Evolutionary conservation across 495 filamentous ascomycete genomes (phyloP).

Genomic region (Glonium stellatum): DNA sequence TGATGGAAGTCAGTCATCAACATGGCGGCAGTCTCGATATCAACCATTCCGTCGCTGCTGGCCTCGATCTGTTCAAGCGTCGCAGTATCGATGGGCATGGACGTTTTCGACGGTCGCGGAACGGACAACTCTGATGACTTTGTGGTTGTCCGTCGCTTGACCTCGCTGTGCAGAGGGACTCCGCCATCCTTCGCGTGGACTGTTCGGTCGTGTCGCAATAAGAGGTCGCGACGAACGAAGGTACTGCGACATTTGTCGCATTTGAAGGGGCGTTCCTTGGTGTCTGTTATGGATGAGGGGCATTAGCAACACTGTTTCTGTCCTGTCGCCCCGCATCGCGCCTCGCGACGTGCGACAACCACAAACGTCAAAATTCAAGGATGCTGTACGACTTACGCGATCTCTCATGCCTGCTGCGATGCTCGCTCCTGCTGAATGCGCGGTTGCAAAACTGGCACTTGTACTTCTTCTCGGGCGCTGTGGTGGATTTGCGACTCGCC

Average conservation of each 20-base stretch:
- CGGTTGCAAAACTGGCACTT: conserved; percentile 98
- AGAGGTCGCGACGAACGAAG: conserved; percentile 92
- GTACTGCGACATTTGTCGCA: conserved; percentile 97
- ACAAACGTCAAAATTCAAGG: conserved; percentile 9
- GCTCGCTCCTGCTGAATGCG: conserved; percentile 94
- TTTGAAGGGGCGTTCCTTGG: conserved; percentile 98
- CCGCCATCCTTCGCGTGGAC: conserved; percentile 99
- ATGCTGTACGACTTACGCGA: conserved; percentile 69
- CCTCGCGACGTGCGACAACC: conserved; percentile 1
- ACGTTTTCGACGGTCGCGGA: conserved; percentile 66
- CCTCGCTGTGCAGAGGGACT: conserved; percentile 87
- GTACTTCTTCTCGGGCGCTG: conserved; percentile 88
- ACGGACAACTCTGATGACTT: conserved; percentile 59
- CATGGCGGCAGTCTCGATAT: conserved; percentile 97
- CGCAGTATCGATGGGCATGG: conserved; percentile 77
- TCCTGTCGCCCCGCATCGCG: conserved; percentile 24
- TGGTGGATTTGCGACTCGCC: conserved; percentile 29
- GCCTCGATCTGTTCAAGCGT: conserved; percentile 92
- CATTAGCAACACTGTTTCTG: conserved; percentile 23
- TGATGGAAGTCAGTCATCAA: conserved; percentile 98
- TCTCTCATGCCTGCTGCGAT: conserved; percentile 92
- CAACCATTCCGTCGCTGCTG: conserved; percentile 88
- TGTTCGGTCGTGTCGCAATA: conserved; percentile 94
- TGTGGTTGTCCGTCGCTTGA: conserved; percentile 72
- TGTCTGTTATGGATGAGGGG: conserved; percentile 55